Evolutionary conservation across 1,284 basidiomycete species (phyloP), one percentile per base, ranked within the genome.

Genomic region (Ustilago trichophora): DNA sequence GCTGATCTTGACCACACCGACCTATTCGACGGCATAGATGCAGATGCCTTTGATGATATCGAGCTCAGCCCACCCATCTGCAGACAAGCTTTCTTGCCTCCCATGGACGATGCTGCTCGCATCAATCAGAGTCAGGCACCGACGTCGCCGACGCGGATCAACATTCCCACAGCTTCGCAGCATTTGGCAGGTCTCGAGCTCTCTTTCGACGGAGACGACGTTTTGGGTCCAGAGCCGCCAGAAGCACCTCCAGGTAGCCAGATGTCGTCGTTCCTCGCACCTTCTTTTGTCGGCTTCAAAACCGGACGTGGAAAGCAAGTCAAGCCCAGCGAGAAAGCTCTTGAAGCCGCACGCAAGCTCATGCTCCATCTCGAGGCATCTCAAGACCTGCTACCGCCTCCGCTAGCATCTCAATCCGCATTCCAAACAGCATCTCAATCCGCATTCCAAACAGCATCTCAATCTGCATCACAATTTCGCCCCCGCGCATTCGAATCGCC

Each of bases 21-120:
- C 10, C 42, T 71, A 9, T 71, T 71, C 33, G 63, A 66, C 8
- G 68, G 58, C 0, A 57, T 71, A 35, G 68, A 66, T 16, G 56
- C 41, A 18, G 68, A 60, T 32, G 63, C 63, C 3, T 71, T 71
- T 21, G 54, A 47, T 21, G 51, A 66, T 24, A 53, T 71, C 33
- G 57, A 58, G 38, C 52, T 71, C 33, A 66, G 63, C 19, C 68
- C 68, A 12, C 58, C 55, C 1, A 41, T 38, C 11, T 40, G 53
- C 19, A 52, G 65, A 40, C 38, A 48, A 1, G 19, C 24, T 4
- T 3, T 25, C 10, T 32, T 59, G 26, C 62, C 60, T 5, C 11
- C 44, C 12, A 15, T 56, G 13, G 46, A 46, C 15, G 36, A 13
- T 11, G n/a, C 43, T 6, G 5, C 32, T 31, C 22, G n/a, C 13